Conservation (phyloP, 805 yeast species). For the Wickerhamiella siamensis region DNA sequence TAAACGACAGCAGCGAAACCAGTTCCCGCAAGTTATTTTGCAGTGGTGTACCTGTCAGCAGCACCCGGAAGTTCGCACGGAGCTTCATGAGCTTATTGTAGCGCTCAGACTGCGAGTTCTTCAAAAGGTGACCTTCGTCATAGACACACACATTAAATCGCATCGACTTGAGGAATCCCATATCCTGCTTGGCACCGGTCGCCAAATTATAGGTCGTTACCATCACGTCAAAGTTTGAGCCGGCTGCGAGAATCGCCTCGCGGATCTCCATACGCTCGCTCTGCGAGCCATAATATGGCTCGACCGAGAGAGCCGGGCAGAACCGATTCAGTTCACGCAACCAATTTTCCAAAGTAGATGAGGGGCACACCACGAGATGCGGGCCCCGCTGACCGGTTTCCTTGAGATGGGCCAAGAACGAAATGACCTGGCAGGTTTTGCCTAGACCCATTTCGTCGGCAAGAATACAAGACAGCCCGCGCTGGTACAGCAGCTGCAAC, state of each 20-base stretch:
- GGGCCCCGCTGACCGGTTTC: slow-evolving; percentile 58
- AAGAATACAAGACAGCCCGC: slow-evolving; percentile 73
- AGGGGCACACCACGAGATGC: slow-evolving; percentile 87
- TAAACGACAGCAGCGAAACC: slow-evolving; percentile 80
- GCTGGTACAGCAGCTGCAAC: slow-evolving; percentile 66
- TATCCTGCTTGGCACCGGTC: slow-evolving; percentile 71
- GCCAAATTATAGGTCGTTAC: slow-evolving; percentile 92
- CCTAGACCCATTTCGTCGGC: slow-evolving; percentile 99
- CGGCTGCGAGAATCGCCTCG: slow-evolving; percentile 41
- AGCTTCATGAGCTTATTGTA: slow-evolving; percentile 76
- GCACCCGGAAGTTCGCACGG: slow-evolving; percentile 65
- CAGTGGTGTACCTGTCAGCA: slow-evolving; percentile 92
- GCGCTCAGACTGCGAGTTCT: slow-evolving; percentile 78
- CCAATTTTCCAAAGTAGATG: slow-evolving; percentile 97
- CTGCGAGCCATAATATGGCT: slow-evolving; percentile 88
- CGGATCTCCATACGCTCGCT: slow-evolving; percentile 75
- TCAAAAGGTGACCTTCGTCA: slow-evolving; percentile 96
- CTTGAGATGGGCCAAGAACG: slow-evolving; percentile 76
- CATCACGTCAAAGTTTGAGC: slow-evolving; percentile 60
- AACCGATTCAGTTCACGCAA: slow-evolving; percentile 82
- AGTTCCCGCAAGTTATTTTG: slow-evolving; percentile 87
- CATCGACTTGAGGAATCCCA: slow-evolving; percentile 57
- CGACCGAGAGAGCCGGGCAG: slow-evolving; percentile 64
- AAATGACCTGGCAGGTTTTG: slow-evolving; percentile 89
- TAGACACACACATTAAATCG: slow-evolving; percentile 79